Evolutionary conservation across 352 stramenopile genomes (phyloP).

Genomic region (Pythium oligandrum): DNA sequence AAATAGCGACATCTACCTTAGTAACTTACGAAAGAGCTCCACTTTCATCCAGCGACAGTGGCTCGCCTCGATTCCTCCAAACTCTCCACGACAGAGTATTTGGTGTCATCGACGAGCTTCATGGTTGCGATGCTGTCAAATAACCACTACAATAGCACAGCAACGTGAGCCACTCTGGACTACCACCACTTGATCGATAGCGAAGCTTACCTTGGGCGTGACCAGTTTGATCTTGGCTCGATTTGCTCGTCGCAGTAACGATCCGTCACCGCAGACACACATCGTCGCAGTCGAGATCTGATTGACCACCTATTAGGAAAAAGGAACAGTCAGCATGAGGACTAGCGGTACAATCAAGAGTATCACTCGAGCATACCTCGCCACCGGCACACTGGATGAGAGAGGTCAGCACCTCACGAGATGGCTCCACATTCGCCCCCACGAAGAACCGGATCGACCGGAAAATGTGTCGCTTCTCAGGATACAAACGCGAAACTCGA

Average conservation of each 20-base stretch:
- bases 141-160: constrained; percentile 33
- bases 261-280: constrained; percentile 63
- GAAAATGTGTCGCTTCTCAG: constrained; percentile 56
- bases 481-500: constrained; percentile 34
- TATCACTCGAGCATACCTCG: constrained; percentile 32
- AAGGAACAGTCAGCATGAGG: background rate
- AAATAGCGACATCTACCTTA: no score
- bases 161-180: background rate
- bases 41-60: no score
- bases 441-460: constrained; percentile 64
- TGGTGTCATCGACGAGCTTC: constrained; percentile 44
- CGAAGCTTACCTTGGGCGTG: constrained; percentile 44
- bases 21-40: no score
- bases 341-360: background rate
- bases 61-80: no score
- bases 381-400: constrained; percentile 70
- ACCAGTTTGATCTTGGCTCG: constrained; percentile 55
- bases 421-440: constrained; percentile 64
- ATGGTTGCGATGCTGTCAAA: constrained; percentile 74
- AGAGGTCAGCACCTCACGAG: constrained; percentile 64
- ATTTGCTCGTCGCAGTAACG: constrained; percentile 50
- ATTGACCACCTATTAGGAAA: constrained; percentile 48
- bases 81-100: constrained; percentile 12
- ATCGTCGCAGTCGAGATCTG: constrained; percentile 63
- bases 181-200: background rate